A percentile compares a stretch with the other conserved stretches of the same genome.
These are phyloP conservation scores for Aspergillus bridgeri DNA, from an alignment of 495 filamentous ascomycete genomes.

Conservation along the genomic window DNA sequence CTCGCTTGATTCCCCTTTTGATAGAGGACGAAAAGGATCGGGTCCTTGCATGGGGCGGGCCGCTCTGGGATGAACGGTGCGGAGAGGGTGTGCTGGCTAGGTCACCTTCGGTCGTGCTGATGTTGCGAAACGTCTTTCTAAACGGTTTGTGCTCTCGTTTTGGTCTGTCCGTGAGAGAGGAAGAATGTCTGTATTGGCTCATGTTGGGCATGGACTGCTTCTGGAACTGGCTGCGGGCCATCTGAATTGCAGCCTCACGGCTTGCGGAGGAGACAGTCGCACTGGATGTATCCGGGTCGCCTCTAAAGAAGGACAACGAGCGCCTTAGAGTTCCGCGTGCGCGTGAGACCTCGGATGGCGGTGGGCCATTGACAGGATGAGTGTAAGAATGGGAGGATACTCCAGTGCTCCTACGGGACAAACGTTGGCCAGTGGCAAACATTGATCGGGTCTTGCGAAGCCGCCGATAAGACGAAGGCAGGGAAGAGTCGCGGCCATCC, in stretches of 20 bases:
- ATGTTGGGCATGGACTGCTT: conserved; percentile 31
- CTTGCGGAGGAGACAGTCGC: conserved; percentile 30
- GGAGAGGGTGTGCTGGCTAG: conserved; percentile 21
- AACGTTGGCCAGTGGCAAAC: conserved; percentile 53
- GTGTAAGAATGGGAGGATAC: conserved; percentile 15
- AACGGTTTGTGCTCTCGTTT: conserved; percentile 52
- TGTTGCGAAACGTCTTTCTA: conserved; percentile 57
- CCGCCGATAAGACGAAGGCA: conserved; percentile 71
- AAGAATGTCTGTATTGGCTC: conserved; percentile 42
- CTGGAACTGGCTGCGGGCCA: conserved; percentile 47
- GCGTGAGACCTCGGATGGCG: conserved; percentile 18
- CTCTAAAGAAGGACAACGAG: conserved; percentile 61
- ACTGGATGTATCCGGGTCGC: conserved; percentile 25
- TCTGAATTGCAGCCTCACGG: conserved; percentile 47
- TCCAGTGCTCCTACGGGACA: conserved; percentile 25
- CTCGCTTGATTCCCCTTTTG: conserved; percentile 56
- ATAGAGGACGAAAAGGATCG: conserved; percentile 59
- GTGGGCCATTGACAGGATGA: conserved; percentile 4
- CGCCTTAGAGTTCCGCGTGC: conserved; percentile 38
- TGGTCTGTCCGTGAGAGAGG: conserved; percentile 41
- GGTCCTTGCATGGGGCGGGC: conserved; percentile 47
- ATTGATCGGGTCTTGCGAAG: conserved; percentile 72
- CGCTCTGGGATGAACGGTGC: conserved; percentile 22
- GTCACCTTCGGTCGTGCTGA: conserved; percentile 38
- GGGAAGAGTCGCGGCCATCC: conserved; percentile 59